These are phyloP conservation scores for Phytophthora chlamydospora DNA, from an alignment of 352 stramenopile genomes.

Conservation along the genomic window DNA sequence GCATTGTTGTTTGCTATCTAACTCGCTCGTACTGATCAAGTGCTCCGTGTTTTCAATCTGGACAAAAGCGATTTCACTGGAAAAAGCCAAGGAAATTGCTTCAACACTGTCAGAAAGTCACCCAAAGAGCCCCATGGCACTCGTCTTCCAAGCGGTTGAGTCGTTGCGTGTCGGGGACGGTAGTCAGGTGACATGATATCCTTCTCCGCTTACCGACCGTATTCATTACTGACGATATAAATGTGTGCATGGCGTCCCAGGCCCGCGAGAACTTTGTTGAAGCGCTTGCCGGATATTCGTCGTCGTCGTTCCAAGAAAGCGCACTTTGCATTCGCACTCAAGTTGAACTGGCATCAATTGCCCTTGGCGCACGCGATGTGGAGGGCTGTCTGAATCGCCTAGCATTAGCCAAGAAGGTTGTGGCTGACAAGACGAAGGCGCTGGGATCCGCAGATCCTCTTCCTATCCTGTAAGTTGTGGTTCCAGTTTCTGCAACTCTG, in stretches of 20 bases:
- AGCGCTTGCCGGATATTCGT: conserved; percentile 59
- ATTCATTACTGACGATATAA: conserved; percentile 2
- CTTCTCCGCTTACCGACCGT: neutral
- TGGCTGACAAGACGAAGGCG: conserved; percentile 48
- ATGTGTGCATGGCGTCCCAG: conserved; percentile 26
- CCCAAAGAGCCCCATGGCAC: conserved; percentile 56
- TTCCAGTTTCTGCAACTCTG: neutral
- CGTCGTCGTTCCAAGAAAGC: conserved; percentile 74
- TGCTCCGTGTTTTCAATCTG: conserved; percentile 3
- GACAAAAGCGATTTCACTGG: conserved; percentile 41
- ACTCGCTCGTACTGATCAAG: neutral
- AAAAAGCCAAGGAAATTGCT: conserved; percentile 40
- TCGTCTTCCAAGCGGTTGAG: conserved; percentile 48
- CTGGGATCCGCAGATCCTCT: conserved; percentile 48
- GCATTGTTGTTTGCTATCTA: neutral
- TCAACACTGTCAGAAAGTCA: conserved; percentile 28
- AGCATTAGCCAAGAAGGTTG: conserved; percentile 42
- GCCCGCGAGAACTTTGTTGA: conserved; percentile 56
- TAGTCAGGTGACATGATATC: conserved; percentile 31
- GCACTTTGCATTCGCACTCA: conserved; percentile 63
- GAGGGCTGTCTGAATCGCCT: conserved; percentile 68
- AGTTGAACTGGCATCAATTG: conserved; percentile 55
- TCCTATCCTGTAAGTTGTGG: conserved; percentile 45
- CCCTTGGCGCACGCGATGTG: conserved; percentile 53
- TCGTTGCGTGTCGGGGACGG: conserved; percentile 33